Percentiles rank a stretch among this genome's conserved stretches.
These are phyloP conservation scores for Spongispora temasekensis DNA, from an alignment of 1,284 basidiomycete species.

Conservation along the genomic window DNA sequence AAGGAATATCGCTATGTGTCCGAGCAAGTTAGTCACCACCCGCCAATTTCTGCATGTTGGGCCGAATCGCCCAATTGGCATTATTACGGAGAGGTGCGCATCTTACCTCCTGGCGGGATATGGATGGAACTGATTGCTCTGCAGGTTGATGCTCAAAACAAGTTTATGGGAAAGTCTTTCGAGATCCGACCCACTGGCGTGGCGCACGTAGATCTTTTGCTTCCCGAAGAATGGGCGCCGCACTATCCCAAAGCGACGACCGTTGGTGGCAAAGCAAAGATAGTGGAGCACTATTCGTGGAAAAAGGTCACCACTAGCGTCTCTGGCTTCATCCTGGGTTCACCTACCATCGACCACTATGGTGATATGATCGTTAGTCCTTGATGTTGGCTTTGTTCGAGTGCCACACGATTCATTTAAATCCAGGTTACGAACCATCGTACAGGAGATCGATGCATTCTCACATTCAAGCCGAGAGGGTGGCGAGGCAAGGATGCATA, in stretches of 20 bases:
- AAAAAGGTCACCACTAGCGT: constrained; percentile 95
- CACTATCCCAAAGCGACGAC: constrained; percentile 57
- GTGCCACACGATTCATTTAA: not conserved
- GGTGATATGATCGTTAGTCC: constrained; percentile 86
- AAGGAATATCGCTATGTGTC: constrained; percentile 92
- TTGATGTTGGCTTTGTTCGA: not conserved
- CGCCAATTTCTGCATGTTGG: constrained; percentile 97
- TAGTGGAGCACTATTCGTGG: constrained; percentile 88
- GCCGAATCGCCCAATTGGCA: constrained; percentile 89
- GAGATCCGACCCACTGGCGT: constrained; percentile 96
- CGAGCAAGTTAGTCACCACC: constrained; percentile 96
- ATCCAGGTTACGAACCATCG: constrained; percentile 85
- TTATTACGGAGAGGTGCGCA: constrained; percentile 83
- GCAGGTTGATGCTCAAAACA: constrained; percentile 89
- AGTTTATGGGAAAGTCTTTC: constrained; percentile 95
- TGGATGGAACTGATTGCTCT: constrained; percentile 1
- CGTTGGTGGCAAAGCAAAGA: constrained; percentile 46
- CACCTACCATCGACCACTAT: constrained; percentile 95
- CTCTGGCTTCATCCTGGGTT: constrained; percentile 93
- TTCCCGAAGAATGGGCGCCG: constrained; percentile 68
- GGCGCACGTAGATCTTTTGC: constrained; percentile 84
- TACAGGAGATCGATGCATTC: constrained; percentile 85
- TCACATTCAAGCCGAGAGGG: constrained; percentile 95
- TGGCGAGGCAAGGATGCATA: constrained; percentile 93
- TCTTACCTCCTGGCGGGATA: not conserved